Base-by-base conservation (phyloP, 345 rosid species). In the Acer campestre region DNA sequence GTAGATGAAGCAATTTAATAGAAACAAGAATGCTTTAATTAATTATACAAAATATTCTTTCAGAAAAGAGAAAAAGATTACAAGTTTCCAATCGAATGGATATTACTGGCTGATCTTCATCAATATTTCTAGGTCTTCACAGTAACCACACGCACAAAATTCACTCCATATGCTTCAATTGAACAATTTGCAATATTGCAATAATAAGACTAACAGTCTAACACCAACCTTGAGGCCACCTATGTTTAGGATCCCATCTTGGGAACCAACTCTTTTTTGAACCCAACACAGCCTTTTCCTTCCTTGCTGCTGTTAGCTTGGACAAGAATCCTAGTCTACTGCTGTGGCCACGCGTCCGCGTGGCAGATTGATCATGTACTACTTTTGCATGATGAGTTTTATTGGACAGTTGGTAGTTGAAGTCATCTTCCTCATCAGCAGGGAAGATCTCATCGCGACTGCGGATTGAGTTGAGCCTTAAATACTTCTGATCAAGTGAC, bases 211-310 rank as follows among this genome's bases (percentile, higher is more conserved):
- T 73, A 88, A 48, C 88, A 35, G 38, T 4, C 46, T 73, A 88
- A 48, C 88, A 84, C 94, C 90, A 90, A 27, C 94, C 90, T 68
- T 87, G 85, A 83, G 90, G 91, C 94, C 91, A 88, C 65, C 90
- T 83, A 18, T 87, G 77, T 42, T 55, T 78, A 74, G 83, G 86
- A 80, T 90, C 89, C 91, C 81, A 81, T 77, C 85, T 82, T 0
- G 80, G 84, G 40, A 84, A 77, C 91, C 90, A 83, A 68, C 82
- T 84, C 71, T 55, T 85, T 40, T 76, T 79, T 3, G 70, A 67
- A 48, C 86, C 87, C 38, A 81, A 46, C 7, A n/a, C 44, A 14
- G 49, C 59, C 65, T 79, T 76, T 63, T 76, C 80, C 73, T 75
- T 82, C 71, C 76, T 40, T 3, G 51, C 67, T 2, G 55, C 48